These are phyloP conservation scores for Monosporascus sp. DNA, from an alignment of 2,329 filamentous ascomycete genomes.

Conservation along the genomic window DNA sequence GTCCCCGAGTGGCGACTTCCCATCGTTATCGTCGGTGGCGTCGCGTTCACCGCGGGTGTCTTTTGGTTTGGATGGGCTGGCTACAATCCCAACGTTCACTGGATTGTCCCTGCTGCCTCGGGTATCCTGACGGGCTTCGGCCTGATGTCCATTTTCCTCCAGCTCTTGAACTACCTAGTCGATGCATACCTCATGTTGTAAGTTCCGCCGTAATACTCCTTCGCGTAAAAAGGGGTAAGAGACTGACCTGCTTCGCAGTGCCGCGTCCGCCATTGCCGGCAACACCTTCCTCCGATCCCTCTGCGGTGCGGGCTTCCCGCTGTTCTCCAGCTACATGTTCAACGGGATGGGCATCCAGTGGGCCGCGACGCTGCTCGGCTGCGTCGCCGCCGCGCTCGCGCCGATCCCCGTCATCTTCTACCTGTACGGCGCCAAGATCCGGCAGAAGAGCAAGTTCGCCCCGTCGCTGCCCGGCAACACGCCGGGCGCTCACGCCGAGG, in stretches of 20 bases:
- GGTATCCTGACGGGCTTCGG: conserved; percentile 66
- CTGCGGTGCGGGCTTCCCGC: conserved; percentile 72
- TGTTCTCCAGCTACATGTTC: conserved; percentile 71
- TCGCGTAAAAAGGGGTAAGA: neutral
- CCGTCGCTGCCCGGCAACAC: conserved; percentile 34
- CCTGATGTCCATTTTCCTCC: conserved; percentile 78
- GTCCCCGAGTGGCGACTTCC: conserved; percentile 64
- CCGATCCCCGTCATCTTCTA: conserved; percentile 62
- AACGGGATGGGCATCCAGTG: conserved; percentile 57
- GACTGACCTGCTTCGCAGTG: conserved; percentile 24
- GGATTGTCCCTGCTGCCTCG: conserved; percentile 58
- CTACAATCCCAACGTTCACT: conserved; percentile 51
- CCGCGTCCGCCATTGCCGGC: conserved; percentile 75
- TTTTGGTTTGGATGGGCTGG: conserved; percentile 78
- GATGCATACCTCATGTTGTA: conserved; percentile 66
- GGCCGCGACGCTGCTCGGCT: conserved; percentile 57
- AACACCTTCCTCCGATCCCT: conserved; percentile 78
- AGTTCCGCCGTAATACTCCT: conserved; percentile 11
- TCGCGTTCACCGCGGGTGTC: conserved; percentile 58
- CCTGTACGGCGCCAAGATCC: conserved; percentile 53
- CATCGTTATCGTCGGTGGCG: conserved; percentile 53
- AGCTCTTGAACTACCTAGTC: conserved; percentile 74
- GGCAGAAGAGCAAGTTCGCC: conserved; percentile 50
- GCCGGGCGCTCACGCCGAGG: conserved; percentile 3
- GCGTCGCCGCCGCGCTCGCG: conserved; percentile 50